Percentiles rank a stretch among this genome's conserved stretches.
Evolutionary conservation across 1,284 basidiomycete genomes (phyloP).

Genomic region (Leccinum cinnamomeum): DNA sequence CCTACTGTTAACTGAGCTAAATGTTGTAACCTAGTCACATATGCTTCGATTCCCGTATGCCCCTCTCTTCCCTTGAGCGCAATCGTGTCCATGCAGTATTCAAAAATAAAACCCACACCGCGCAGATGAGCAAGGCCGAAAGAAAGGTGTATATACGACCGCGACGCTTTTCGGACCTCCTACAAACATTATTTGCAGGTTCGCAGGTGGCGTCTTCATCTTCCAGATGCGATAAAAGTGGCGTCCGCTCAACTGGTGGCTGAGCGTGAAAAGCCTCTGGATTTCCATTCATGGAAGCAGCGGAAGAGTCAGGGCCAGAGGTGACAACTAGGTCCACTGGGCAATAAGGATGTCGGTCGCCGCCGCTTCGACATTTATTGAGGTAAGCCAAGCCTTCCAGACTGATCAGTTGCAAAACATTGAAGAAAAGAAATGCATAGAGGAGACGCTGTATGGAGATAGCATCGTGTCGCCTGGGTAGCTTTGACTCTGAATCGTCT

Average conservation of each 20-base stretch:
- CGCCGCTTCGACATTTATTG: conserved; percentile 38
- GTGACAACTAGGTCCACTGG: conserved; percentile 14
- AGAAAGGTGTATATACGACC: conserved; percentile 52
- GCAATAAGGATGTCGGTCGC: conserved; percentile 15
- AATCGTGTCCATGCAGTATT: conserved; percentile 59
- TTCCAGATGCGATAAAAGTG: conserved; percentile 12
- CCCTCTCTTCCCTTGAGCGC: conserved; percentile 42
- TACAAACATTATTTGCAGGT: conserved; percentile 24
- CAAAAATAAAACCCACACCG: conserved; percentile 69
- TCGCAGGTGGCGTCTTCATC: conserved; percentile 1
- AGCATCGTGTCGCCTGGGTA: conserved; percentile 20
- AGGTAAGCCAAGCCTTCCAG: conserved; percentile 51
- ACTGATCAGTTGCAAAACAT: conserved; percentile 56
- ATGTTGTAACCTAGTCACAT: not conserved
- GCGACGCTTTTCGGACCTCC: conserved; percentile 44
- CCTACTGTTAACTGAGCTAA: conserved; percentile 42
- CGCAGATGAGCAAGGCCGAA: conserved; percentile 46
- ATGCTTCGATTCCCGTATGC: conserved; percentile 12
- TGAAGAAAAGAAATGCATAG: conserved; percentile 58
- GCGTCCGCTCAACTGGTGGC: conserved; percentile 11
- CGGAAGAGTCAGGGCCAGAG: conserved; percentile 1
- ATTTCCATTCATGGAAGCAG: not conserved
- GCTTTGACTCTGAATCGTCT: conserved; percentile 8
- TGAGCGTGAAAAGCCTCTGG: not conserved
- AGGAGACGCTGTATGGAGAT: conserved; percentile 54